Conservation (phyloP, 225 moss, liverwort and hornwort species). For the Anthoceros angustus region DNA sequence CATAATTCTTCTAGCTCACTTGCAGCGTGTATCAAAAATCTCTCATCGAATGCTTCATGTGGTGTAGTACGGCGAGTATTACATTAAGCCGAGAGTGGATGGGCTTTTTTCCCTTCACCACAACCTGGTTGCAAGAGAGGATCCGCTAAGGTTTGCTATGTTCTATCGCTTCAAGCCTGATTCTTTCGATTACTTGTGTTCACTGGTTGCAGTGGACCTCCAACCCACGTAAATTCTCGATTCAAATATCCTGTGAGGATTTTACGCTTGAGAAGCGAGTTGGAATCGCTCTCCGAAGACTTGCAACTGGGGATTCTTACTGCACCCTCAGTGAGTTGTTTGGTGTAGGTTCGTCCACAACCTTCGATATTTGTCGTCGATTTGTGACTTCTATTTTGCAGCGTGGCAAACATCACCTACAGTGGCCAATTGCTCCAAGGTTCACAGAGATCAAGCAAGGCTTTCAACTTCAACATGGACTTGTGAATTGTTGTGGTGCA, state of each 20-base stretch:
- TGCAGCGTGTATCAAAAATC: too few relatives aligned
- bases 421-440: neutral
- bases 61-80: too few relatives aligned
- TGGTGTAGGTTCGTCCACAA: neutral
- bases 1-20: too few relatives aligned
- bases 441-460: neutral
- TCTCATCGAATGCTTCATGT: too few relatives aligned
- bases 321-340: neutral
- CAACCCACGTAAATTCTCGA: neutral
- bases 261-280: neutral
- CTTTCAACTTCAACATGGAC: neutral
- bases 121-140: too few relatives aligned
- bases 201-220: neutral
- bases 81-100: too few relatives aligned
- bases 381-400: neutral
- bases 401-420: neutral
- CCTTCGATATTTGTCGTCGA: neutral
- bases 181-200: neutral
- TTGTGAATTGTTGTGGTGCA: neutral
- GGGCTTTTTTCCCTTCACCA: too few relatives aligned
- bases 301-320: neutral
- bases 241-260: neutral
- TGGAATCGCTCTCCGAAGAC: neutral
- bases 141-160: too few relatives aligned
- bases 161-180: neutral